Evolutionary conservation across 106 monocot genomes (phyloP), one percentile per base, ranked within the genome.

Genomic region (Triglochin maritima): DNA sequence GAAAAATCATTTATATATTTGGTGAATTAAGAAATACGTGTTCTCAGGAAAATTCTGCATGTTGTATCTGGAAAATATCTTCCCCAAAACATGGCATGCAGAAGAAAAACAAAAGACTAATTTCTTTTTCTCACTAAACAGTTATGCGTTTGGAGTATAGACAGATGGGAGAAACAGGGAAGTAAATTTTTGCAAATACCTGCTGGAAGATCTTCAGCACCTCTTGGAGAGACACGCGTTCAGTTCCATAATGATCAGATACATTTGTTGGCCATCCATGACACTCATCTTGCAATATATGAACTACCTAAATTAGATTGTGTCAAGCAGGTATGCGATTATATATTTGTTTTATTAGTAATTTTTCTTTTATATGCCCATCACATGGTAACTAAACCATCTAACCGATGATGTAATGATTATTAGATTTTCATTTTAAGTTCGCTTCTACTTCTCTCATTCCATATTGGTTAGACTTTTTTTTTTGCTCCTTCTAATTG

Each of bases 161-260:
- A 93, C 64, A 86, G 83, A 12, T 89, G 93, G 93, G 88, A 89
- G 56, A 89, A 89, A 66, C 76, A 77, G 57, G 67, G 55, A 62
- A 80, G 57, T 14, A 81, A 60, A 69, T 68, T 74, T 15, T 68
- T 93, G 69, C 93, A 84, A 44, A 81, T 84, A 70, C 88, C 92
- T 57, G 50, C 79, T 46, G 85, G 88, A 0, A 73, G 86, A 2
- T 62, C 79, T 15, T 44, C 74, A 42, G 74, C 72, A 12, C 59
- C 73, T 50, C 60, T 86, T 78, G 77, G 76, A 14, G 93, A 89
- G 16, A 93, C 89, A 7, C 71, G 77, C 41, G 93, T 93, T 17
- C 88, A 93, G 64, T 93, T 93, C 67, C 86, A 89, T 71, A 81
- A 80, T 55, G 81, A 88, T 78, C 86, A 93, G 78, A 79, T 80